Conservation (phyloP, 805 yeast species). For the Wickerhamomyces xylosicus region DNA sequence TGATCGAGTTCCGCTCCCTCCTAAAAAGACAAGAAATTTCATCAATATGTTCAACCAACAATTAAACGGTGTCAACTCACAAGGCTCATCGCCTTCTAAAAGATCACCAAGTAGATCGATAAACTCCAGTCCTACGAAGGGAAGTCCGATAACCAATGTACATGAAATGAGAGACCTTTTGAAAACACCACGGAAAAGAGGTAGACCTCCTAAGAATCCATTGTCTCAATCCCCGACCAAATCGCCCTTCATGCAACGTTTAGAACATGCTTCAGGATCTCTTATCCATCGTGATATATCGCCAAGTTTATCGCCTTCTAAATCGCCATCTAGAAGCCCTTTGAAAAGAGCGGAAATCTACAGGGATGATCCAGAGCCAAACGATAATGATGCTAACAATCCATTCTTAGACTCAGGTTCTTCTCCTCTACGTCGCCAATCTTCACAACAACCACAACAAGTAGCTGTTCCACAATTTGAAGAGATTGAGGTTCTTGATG, state of each 20-base stretch:
- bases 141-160: neutral
- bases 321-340: neutral
- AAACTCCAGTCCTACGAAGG: neutral
- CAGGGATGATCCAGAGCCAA: neutral
- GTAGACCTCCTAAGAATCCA: constrained; percentile 4
- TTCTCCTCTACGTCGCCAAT: neutral
- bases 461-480: too few relatives aligned
- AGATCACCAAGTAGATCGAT: neutral
- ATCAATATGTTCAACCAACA: constrained; percentile 4
- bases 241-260: constrained; percentile 1
- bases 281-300: neutral
- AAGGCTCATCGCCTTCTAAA: constrained; percentile 2
- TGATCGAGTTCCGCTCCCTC: constrained; percentile 50
- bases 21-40: constrained; percentile 27
- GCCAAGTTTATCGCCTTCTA: neutral
- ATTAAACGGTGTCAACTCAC: constrained; percentile 11
- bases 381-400: neutral
- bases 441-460: too few relatives aligned
- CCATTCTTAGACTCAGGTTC: neutral
- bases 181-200: constrained; percentile 1
- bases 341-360: neutral
- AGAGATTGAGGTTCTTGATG: neutral
- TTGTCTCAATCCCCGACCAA: constrained; percentile 1
- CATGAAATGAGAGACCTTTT: neutral
- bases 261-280: constrained; percentile 1